Conservation (phyloP, 208 protist genomes). For the Leishmania braziliensis region DNA sequence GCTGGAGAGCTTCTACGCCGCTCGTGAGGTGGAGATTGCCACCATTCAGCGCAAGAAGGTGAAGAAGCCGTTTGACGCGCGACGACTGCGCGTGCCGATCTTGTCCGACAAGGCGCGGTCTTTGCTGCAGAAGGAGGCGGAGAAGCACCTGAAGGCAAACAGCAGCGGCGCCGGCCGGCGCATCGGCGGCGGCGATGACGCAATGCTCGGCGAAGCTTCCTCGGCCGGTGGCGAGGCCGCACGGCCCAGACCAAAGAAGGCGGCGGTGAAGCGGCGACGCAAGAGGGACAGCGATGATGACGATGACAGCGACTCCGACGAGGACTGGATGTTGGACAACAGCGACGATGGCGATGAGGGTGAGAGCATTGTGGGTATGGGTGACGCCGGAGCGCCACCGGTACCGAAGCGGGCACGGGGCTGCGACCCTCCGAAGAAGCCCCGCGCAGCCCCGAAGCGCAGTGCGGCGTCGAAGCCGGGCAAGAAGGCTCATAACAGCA, state of each 20-base stretch:
- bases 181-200: constrained; percentile 6
- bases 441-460: constrained; percentile 21
- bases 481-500: constrained; percentile 17
- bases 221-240: constrained; percentile 6
- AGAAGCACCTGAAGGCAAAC: constrained; percentile 49
- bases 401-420: background rate
- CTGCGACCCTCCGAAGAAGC: constrained; percentile 5
- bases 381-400: constrained; percentile 34
- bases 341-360: constrained; percentile 36
- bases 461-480: constrained; percentile 19
- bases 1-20: constrained; percentile 65
- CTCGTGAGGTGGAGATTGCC: constrained; percentile 71
- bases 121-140: constrained; percentile 68
- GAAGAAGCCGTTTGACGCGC: constrained; percentile 74
- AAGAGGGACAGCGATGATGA: constrained; percentile 68
- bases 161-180: constrained; percentile 14
- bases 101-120: constrained; percentile 85
- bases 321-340: constrained; percentile 40
- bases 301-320: constrained; percentile 30
- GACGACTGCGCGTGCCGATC: constrained; percentile 79
- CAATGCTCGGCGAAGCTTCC: constrained; percentile 8
- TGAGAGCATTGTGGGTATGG: constrained; percentile 40
- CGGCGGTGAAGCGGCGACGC: constrained; percentile 25
- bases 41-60: constrained; percentile 82
- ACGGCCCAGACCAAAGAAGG: constrained; percentile 38